Percentiles rank a stretch among this genome's conserved stretches.
These are phyloP conservation scores for Calophaca sinica DNA, from an alignment of 306 rosid genomes.

Conservation along the genomic window DNA sequence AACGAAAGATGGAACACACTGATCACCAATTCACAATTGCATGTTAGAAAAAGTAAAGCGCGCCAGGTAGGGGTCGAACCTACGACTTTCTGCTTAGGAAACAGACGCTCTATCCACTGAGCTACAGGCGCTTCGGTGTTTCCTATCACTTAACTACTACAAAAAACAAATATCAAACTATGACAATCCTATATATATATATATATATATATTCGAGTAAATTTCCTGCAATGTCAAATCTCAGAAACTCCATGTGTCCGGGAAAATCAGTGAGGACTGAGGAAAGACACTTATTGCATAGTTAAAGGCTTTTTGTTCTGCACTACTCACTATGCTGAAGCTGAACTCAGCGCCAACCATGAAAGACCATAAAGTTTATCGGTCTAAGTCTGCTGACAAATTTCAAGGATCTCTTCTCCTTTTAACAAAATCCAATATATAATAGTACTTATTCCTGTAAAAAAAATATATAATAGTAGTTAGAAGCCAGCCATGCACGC, in stretches of 20 bases:
- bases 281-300: slow-evolving; percentile 13
- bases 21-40: too few species aligned
- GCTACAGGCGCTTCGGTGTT: too few species aligned
- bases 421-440: background rate
- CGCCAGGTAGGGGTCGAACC: background rate
- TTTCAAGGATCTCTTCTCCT: slow-evolving; percentile 31
- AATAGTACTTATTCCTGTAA: too few species aligned
- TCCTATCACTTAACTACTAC: too few species aligned
- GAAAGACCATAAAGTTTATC: background rate
- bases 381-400: background rate
- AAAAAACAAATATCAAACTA: too few species aligned
- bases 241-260: background rate
- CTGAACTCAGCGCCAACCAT: background rate
- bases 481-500: too few species aligned
- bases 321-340: background rate
- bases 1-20: too few species aligned
- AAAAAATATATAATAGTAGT: too few species aligned
- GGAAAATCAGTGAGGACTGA: background rate
- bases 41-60: background rate
- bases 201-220: too few species aligned
- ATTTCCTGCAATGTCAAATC: background rate
- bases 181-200: too few species aligned
- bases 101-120: too few species aligned
- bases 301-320: slow-evolving; percentile 24
- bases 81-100: background rate